Evolutionary conservation across 176 grass and related monocot species (phyloP), one percentile per base, ranked within the genome.

Genomic region (Panicum miliaceum): DNA sequence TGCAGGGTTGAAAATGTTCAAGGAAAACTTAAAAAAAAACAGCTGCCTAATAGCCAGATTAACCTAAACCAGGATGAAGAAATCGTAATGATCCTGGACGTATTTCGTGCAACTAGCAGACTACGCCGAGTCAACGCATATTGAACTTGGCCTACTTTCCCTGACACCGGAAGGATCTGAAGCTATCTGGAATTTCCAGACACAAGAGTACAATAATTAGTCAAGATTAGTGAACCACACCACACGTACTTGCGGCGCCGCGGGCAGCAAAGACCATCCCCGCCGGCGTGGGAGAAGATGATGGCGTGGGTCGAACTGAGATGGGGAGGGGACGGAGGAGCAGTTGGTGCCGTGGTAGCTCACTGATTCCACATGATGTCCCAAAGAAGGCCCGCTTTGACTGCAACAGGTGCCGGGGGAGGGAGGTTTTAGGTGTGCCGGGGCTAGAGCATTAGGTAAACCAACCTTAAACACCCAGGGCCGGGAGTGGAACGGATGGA

Each of bases 381-480:
- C 34, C 69, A 85, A 85, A 85, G 81, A 84, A 38, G 61, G 59
- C 74, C 74, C 67, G 68, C 63, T 80, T 84, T 89, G 86, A 86
- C 74, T 36, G 90, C 68, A 84, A 76, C 75, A 48, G 79, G 57
- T 83, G 71, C 23, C 7, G 34, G 43, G 29, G n/a, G 61, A n/a
- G 61, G 89, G 75, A n/a, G n/a, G n/a, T n/a, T 87, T 87, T 84
- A 91, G 85, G 85, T 91, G 68, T n/a, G 15, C 37, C 40, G 6
- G 19, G 62, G 60, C 53, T 43, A 81, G 89, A 73, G 70, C 36
- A 88, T 85, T 91, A 88, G 89, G 89, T 91, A 38, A 88, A 91
- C 89, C 67, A 88, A 91, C 68, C 78, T 56, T 77, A 42, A 15
- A 43, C 16, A 25, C 23, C 43, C 18, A 15, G 10, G 2, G 12